Evolutionary conservation across 192 early-diverging fungal species (phyloP), one percentile per base, ranked within the genome.

Genomic region (Jimgerdemannia flammicorona): DNA sequence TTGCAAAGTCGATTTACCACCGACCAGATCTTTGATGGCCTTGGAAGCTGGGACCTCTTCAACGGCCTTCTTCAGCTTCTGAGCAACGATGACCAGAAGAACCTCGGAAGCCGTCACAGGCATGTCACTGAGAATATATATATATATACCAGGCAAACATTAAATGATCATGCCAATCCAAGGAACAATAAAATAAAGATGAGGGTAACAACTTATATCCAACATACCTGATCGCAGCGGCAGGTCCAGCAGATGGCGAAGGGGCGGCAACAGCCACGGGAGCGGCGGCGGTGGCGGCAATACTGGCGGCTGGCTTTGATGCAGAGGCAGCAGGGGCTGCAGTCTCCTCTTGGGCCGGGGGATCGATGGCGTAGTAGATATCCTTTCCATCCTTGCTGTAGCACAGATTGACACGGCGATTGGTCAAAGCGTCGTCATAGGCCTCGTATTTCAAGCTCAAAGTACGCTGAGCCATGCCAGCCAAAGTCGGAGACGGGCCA

Each of bases 371-470:
- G 80, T 98, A 97, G 87, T 97, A 98, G 67, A 98, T 95, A 77
- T 98, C 96, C 87, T 93, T 94, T 71, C 89, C 74, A 81, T 98
- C 91, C 89, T 97, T 97, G 79, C 91, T 86, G 70, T 91, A 93
- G 82, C 93, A 95, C 75, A 97, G 86, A 73, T 92, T 94, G n/a
- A 91, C 88, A 81, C 97, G 94, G 77, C 92, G 92, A 76, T 91
- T 90, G 69, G 93, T 96, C 76, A 96, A 89, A 41, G 97, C 97
- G 75, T 95, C 94, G 78, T 98, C 97, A 72, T 97, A 95, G 3
- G 94, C 94, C 85, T 96, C 93, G 76, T 97, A 98, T 89, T 98
- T 98, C 88, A 96, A 90, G 89, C 95, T 96, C 69, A 98, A 87
- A 2, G 97, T 98, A 76, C 96, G 92, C 70, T 87, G 85, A 44